Conservation (phyloP, 495 filamentous ascomycete genomes). For the Penicillium goetzii region DNA sequence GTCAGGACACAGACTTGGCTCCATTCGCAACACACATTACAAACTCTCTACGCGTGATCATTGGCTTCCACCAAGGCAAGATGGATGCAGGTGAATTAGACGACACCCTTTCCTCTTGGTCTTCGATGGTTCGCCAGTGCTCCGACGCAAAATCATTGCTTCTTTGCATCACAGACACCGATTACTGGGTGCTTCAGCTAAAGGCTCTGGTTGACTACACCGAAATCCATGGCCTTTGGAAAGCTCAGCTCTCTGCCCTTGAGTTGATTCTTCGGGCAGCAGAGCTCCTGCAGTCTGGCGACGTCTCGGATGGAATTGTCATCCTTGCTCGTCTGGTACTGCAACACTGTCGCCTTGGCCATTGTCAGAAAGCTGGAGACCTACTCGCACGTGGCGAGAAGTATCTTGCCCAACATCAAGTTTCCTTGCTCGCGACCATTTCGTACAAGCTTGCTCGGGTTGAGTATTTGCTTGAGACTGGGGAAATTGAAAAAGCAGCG, state of each 20-base stretch:
- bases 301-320: slow-evolving; percentile 58
- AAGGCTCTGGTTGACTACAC: slow-evolving; percentile 75
- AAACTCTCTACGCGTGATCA: slow-evolving; percentile 56
- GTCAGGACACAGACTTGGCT: slow-evolving; percentile 58
- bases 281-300: slow-evolving; percentile 52
- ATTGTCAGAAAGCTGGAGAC: slow-evolving; percentile 71
- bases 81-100: slow-evolving; percentile 54
- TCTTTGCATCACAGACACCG: slow-evolving; percentile 63
- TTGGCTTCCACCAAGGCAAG: slow-evolving; percentile 56
- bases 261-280: slow-evolving; percentile 58
- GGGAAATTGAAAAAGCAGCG: slow-evolving; percentile 60
- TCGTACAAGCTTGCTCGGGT: slow-evolving; percentile 71
- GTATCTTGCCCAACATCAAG: slow-evolving; percentile 42
- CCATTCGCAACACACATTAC: slow-evolving; percentile 60
- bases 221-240: slow-evolving; percentile 70
- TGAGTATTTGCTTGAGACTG: slow-evolving; percentile 73
- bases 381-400: slow-evolving; percentile 62
- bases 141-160: slow-evolving; percentile 54
- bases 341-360: slow-evolving; percentile 78
- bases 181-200: slow-evolving; percentile 63
- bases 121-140: slow-evolving; percentile 41
- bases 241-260: slow-evolving; percentile 51
- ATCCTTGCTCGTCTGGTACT: slow-evolving; percentile 64
- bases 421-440: slow-evolving; percentile 49
- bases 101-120: slow-evolving; percentile 44